Evolutionary conservation across 495 filamentous ascomycete genomes (phyloP).

Genomic region (Penicillium ochrochloron): DNA sequence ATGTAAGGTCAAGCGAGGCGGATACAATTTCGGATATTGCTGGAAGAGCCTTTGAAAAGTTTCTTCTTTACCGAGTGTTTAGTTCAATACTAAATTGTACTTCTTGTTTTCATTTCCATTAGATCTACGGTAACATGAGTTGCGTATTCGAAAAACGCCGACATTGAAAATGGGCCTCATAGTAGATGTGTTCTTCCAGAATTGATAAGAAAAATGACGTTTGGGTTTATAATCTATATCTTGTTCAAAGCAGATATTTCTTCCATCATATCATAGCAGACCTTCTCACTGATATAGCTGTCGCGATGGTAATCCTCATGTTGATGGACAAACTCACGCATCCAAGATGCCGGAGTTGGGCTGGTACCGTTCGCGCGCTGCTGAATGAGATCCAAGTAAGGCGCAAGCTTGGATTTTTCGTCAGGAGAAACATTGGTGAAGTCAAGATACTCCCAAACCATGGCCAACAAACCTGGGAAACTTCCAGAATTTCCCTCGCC

Average conservation of each 20-base stretch:
- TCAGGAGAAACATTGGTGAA: background rate
- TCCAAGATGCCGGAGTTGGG: background rate
- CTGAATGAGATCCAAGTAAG: slow-evolving; percentile 6
- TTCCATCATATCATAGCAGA: slow-evolving; percentile 6
- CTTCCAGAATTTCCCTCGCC: background rate
- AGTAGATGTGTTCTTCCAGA: background rate
- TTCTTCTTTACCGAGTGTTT: background rate
- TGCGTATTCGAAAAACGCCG: too few relatives aligned
- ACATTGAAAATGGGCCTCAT: background rate
- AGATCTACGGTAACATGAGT: background rate
- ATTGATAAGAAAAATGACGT: background rate
- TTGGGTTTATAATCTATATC: background rate
- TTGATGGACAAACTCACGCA: background rate
- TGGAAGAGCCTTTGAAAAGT: background rate
- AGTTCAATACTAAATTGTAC: background rate
- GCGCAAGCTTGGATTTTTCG: background rate
- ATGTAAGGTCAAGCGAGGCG: background rate
- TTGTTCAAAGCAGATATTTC: background rate
- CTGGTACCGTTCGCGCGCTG: background rate
- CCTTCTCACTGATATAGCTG: slow-evolving; percentile 1
- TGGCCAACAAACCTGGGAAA: background rate
- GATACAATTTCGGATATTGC: background rate
- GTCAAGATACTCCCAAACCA: slow-evolving; percentile 3
- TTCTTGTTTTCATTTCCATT: background rate
- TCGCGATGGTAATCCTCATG: slow-evolving; percentile 1